phyloP scores from a whole-genome alignment of 148 eudicot species.

The Vaccinium darrowii region DNA sequence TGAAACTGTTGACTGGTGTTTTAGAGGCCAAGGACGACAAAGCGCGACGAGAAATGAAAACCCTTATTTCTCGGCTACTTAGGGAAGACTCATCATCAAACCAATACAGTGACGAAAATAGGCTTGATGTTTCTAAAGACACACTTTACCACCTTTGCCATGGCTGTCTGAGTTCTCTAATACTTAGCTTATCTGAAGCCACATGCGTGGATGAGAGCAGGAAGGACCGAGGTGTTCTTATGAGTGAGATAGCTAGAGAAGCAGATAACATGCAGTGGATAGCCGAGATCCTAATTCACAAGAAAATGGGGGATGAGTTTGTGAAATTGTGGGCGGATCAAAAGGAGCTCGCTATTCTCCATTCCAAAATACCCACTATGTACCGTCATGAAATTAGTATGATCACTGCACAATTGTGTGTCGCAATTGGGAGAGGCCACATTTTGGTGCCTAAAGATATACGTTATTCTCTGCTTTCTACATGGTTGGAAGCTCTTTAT shows the following conservation, averaged over 20 bases:
- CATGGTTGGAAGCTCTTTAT: conserved; percentile 88
- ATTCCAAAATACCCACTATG: conserved; percentile 80
- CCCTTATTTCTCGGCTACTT: conserved; percentile 59
- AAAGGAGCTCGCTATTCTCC: conserved; percentile 77
- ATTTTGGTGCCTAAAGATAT: conserved; percentile 71
- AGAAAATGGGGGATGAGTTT: conserved; percentile 74
- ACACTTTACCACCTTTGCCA: conserved; percentile 72
- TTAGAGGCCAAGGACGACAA: conserved; percentile 85
- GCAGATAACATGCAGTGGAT: conserved; percentile 95
- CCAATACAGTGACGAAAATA: conserved; percentile 26
- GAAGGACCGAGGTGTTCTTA: conserved; percentile 63
- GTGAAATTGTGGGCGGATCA: conserved; percentile 89
- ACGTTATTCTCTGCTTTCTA: conserved; percentile 66
- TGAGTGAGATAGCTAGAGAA: conserved; percentile 84
- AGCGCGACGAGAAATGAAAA: conserved; percentile 85
- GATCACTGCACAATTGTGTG: conserved; percentile 81
- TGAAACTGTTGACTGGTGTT: conserved; percentile 58
- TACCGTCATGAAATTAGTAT: conserved; percentile 86
- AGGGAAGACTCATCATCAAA: conserved; percentile 46
- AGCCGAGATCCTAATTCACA: conserved; percentile 64
- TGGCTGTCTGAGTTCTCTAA: conserved; percentile 75
- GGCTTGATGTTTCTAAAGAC: conserved; percentile 64
- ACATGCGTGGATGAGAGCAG: conserved; percentile 58
- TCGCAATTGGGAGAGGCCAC: conserved; percentile 78
- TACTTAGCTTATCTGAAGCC: conserved; percentile 78